A percentile compares a stretch with the other conserved stretches of the same genome.
Evolutionary conservation across 108 stramenopile genomes (phyloP).

Genomic region (Pseudonitzschia delicatissima): DNA sequence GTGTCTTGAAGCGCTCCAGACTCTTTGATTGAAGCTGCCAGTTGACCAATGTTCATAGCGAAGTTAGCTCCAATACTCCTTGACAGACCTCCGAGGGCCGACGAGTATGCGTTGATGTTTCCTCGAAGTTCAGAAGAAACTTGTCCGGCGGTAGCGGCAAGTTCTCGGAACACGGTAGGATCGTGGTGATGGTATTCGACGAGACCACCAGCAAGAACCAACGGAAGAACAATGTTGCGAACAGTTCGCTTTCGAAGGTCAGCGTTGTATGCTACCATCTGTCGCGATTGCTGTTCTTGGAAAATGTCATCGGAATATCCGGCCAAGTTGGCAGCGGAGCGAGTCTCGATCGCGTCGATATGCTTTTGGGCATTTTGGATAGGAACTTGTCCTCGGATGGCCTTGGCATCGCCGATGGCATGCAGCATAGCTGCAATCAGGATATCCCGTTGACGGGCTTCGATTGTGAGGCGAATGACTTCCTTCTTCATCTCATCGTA

Average conservation of each 20-base stretch:
- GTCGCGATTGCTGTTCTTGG: neutral
- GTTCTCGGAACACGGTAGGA: constrained; percentile 21
- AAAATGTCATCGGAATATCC: constrained; percentile 23
- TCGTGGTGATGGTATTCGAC: constrained; percentile 15
- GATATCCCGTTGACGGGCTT: constrained; percentile 25
- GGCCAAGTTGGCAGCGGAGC: constrained; percentile 28
- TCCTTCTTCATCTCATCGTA: constrained; percentile 23
- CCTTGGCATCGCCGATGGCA: constrained; percentile 18
- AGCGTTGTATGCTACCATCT: neutral
- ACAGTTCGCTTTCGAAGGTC: neutral
- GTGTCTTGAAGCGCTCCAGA: constrained; percentile 8
- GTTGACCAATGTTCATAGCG: constrained; percentile 6
- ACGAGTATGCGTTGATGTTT: neutral
- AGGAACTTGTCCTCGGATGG: neutral
- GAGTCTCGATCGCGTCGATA: constrained; percentile 18
- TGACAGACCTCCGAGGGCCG: constrained; percentile 3
- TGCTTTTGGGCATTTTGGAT: constrained; percentile 21
- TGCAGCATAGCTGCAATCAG: constrained; percentile 21
- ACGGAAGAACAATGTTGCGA: constrained; percentile 9
- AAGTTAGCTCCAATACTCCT: constrained; percentile 12
- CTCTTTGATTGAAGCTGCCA: constrained; percentile 7
- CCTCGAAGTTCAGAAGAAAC: constrained; percentile 1
- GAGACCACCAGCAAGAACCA: constrained; percentile 1
- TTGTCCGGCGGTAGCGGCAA: constrained; percentile 8
- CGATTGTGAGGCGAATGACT: constrained; percentile 22